These are phyloP conservation scores for Globisporangium acanthophoron DNA, from an alignment of 352 stramenopile species.

Conservation along the genomic window DNA sequence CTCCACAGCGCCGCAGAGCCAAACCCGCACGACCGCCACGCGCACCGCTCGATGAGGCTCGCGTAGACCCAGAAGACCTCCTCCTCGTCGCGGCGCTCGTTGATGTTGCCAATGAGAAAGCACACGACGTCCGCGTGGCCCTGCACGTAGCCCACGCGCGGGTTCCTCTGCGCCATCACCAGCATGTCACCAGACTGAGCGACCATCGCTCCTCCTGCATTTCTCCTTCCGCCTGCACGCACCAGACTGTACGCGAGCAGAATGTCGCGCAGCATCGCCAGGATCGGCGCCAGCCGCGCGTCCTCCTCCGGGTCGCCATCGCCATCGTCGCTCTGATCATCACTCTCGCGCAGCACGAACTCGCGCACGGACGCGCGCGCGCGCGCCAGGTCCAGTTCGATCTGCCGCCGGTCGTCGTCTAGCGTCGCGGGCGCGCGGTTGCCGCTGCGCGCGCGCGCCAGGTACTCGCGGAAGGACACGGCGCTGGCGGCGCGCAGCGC, in stretches of 20 bases:
- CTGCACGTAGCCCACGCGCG: slow-evolving; percentile 70
- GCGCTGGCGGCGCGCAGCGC: slow-evolving; percentile 27
- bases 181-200: not conserved
- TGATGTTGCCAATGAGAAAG: slow-evolving; percentile 53
- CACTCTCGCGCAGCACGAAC: slow-evolving; percentile 29
- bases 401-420: slow-evolving; percentile 60
- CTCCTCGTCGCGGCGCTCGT: slow-evolving; percentile 37
- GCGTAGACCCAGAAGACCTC: slow-evolving; percentile 71
- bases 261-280: slow-evolving; percentile 45
- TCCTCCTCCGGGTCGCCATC: slow-evolving; percentile 21
- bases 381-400: slow-evolving; percentile 64
- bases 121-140: slow-evolving; percentile 68
- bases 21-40: not conserved
- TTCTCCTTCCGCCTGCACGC: slow-evolving; percentile 1
- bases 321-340: slow-evolving; percentile 3
- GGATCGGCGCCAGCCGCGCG: slow-evolving; percentile 21
- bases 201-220: not conserved
- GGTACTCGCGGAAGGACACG: slow-evolving; percentile 39
- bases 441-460: slow-evolving; percentile 19
- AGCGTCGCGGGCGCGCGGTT: slow-evolving; percentile 20
- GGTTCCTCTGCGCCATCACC: slow-evolving; percentile 31
- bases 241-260: slow-evolving; percentile 56
- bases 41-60: slow-evolving; percentile 54
- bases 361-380: slow-evolving; percentile 45
- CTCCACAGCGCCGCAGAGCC: not conserved